Evolutionary conservation across 345 rosid genomes (phyloP).

Genomic region (Moricandia arvensis): DNA sequence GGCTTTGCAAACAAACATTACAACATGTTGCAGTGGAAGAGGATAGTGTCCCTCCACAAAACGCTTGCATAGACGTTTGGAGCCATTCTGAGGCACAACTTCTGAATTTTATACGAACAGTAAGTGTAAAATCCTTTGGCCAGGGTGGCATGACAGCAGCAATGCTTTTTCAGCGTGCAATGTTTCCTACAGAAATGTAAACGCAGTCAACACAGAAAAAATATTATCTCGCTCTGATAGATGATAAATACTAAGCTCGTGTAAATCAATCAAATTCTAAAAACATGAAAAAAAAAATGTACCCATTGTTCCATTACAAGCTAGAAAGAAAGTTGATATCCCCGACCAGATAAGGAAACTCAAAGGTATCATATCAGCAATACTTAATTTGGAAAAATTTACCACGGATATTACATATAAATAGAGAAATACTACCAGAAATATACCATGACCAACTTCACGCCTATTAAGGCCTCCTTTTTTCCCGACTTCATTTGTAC

Average conservation of each 20-base stretch:
- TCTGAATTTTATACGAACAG: no score
- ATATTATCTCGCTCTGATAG: background rate
- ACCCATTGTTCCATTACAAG: background rate
- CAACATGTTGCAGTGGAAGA: no score
- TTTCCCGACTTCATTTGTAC: constrained; percentile 93
- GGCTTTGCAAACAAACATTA: no score
- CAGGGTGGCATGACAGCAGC: no score
- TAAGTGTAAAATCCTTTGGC: no score
- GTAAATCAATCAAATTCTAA: background rate
- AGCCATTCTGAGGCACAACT: no score
- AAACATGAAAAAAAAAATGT: background rate
- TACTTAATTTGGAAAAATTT: background rate
- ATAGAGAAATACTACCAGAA: constrained; percentile 3
- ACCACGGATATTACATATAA: background rate
- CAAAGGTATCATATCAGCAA: background rate
- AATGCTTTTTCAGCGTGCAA: no score
- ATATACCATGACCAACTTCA: constrained; percentile 96
- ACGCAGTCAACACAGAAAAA: background rate
- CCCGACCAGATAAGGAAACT: background rate
- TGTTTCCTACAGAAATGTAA: constrained; percentile 50
- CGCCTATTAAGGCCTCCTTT: constrained; percentile 91
- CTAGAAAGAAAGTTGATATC: background rate
- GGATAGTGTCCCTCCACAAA: no score
- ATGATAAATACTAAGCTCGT: background rate
- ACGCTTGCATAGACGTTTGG: no score